Conservation (phyloP, 176 grass and related monocot genomes). For the Thinopyrum elongatum region DNA sequence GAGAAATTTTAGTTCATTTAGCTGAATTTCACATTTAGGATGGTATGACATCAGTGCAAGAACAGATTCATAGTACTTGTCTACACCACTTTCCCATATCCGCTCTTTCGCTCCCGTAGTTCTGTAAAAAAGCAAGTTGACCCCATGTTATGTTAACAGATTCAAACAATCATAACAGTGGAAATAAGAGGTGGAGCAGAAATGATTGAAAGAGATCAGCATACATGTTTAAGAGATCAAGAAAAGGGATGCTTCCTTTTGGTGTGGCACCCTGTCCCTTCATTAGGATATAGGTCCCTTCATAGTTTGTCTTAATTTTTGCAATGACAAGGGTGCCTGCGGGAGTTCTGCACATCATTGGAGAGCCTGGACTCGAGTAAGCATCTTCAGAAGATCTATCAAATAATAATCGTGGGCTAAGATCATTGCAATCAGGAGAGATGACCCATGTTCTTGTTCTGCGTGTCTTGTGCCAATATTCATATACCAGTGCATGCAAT, state of each 20-base stretch:
- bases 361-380: slow-evolving; percentile 80
- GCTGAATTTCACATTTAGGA: slow-evolving; percentile 49
- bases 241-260: slow-evolving; percentile 69
- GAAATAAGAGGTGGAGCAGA: neutral
- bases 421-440: slow-evolving; percentile 47
- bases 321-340: slow-evolving; percentile 76
- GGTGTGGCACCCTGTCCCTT: slow-evolving; percentile 83
- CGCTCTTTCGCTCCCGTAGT: slow-evolving; percentile 73
- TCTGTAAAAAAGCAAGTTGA: slow-evolving; percentile 45
- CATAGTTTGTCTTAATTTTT: slow-evolving; percentile 59
- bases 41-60: slow-evolving; percentile 78
- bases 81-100: slow-evolving; percentile 81
- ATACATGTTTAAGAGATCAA: slow-evolving; percentile 86
- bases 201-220: slow-evolving; percentile 38
- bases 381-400: slow-evolving; percentile 91
- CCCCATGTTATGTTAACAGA: neutral
- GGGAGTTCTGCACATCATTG: slow-evolving; percentile 78
- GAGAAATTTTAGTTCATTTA: slow-evolving; percentile 77
- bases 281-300: slow-evolving; percentile 52
- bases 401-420: slow-evolving; percentile 55
- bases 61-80: slow-evolving; percentile 82
- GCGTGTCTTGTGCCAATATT: slow-evolving; percentile 80
- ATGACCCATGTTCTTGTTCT: slow-evolving; percentile 77
- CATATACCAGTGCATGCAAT: slow-evolving; percentile 66
- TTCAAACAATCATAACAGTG: neutral